A percentile compares a stretch with the other conserved stretches of the same genome.
phyloP scores from a whole-genome alignment of 2,329 filamentous ascomycete species.

The Triangularia verruculosa region DNA sequence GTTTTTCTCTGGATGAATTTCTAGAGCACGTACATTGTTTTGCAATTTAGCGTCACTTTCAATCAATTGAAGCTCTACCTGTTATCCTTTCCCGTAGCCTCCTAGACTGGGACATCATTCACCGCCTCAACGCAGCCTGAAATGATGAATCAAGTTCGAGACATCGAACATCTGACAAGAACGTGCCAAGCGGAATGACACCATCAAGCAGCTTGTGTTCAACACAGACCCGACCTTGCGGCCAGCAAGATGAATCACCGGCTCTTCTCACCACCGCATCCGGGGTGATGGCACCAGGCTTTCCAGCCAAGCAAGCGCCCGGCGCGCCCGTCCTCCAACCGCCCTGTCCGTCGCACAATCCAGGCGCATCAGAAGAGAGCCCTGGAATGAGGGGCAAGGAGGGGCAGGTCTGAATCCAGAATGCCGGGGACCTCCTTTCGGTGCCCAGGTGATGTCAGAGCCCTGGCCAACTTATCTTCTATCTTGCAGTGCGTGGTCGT shows the following conservation, averaged over 20 bases:
- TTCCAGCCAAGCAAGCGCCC: slow-evolving; percentile 1
- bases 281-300: background rate
- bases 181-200: slow-evolving; percentile 25
- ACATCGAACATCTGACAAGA: slow-evolving; percentile 5
- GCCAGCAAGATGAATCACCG: slow-evolving; percentile 18
- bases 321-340: background rate
- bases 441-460: slow-evolving; percentile 23
- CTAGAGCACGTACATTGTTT: background rate
- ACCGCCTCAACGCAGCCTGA: background rate
- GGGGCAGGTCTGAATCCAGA: slow-evolving; percentile 12
- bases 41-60: background rate
- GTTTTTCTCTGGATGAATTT: background rate
- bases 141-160: background rate
- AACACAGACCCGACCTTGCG: background rate
- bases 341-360: background rate
- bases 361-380: background rate
- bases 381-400: slow-evolving; percentile 18
- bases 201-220: slow-evolving; percentile 16
- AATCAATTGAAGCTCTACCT: background rate
- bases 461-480: slow-evolving; percentile 16
- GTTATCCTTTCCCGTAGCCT: background rate
- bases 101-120: background rate
- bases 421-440: background rate
- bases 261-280: slow-evolving; percentile 12
- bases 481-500: slow-evolving; percentile 11